Percentiles rank a stretch among this genome's conserved stretches.
phyloP scores from a whole-genome alignment of 768 basidiomycete genomes.

The Tulasnella sp. region DNA sequence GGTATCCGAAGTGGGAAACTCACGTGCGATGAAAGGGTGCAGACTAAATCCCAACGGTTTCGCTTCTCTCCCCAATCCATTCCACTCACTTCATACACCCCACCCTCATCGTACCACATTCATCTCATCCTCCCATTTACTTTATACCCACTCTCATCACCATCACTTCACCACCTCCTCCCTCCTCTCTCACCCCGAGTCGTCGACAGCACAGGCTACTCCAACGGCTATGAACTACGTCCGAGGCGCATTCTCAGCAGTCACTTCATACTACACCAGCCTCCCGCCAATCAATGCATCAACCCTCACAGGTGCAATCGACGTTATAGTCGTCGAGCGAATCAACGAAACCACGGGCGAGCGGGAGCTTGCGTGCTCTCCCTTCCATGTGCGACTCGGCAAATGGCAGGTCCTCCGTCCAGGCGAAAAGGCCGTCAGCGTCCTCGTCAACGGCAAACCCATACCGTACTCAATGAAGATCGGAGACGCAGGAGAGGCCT shows the following conservation, averaged over 20 bases:
- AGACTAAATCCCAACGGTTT: no score
- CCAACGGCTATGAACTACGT: conserved; percentile 69
- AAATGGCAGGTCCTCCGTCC: conserved; percentile 95
- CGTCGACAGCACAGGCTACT: no score
- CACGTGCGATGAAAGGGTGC: no score
- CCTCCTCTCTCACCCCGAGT: no score
- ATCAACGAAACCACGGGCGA: conserved; percentile 53
- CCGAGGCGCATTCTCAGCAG: conserved; percentile 74
- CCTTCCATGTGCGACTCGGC: conserved; percentile 95
- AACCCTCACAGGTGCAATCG: conserved; percentile 98
- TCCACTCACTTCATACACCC: no score
- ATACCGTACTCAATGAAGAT: conserved; percentile 98
- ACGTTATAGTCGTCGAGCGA: conserved; percentile 91
- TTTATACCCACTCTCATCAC: no score
- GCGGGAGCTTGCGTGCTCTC: conserved; percentile 83
- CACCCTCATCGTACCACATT: no score
- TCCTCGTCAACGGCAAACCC: conserved; percentile 78
- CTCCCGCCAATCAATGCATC: conserved; percentile 73
- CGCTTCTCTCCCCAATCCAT: no score
- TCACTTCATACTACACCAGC: conserved; percentile 41
- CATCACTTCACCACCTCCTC: no score
- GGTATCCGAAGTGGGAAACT: no score
- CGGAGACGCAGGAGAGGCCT: conserved; percentile 96
- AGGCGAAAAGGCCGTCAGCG: conserved; percentile 92
- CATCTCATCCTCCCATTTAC: no score